Percentiles rank a stretch among this genome's conserved stretches.
phyloP scores from a whole-genome alignment of 352 stramenopile species.

The Globisporangium recalcitrans region DNA sequence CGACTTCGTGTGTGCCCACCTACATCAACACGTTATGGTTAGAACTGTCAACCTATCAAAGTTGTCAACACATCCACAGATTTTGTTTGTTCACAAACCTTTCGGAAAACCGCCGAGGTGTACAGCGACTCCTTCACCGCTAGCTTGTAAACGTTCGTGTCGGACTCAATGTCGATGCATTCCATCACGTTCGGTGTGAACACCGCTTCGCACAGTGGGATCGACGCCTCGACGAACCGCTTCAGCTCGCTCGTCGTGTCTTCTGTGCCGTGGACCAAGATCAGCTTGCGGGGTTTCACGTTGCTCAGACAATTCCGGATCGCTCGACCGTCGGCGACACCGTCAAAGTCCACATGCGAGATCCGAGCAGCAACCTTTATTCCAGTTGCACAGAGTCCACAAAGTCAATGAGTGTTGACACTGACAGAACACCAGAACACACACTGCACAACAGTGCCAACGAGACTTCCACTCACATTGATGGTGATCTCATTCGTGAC shows the following conservation, averaged over 20 bases:
- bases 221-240: slow-evolving; percentile 76
- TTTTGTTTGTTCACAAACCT: slow-evolving; percentile 34
- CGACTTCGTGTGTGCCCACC: slow-evolving; percentile 83
- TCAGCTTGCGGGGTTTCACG: slow-evolving; percentile 86
- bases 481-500: slow-evolving; percentile 64
- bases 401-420: background rate
- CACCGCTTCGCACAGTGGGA: slow-evolving; percentile 80
- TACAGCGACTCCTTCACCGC: slow-evolving; percentile 85
- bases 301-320: slow-evolving; percentile 88
- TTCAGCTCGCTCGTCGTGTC: slow-evolving; percentile 79
- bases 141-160: slow-evolving; percentile 89
- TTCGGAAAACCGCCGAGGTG: slow-evolving; percentile 75
- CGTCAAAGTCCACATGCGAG: slow-evolving; percentile 81
- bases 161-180: slow-evolving; percentile 88
- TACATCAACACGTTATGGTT: slow-evolving; percentile 16
- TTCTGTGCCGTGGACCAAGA: slow-evolving; percentile 81
- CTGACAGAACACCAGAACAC: background rate
- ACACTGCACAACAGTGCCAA: background rate
- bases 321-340: slow-evolving; percentile 72
- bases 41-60: slow-evolving; percentile 1
- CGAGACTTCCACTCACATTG: slow-evolving; percentile 26
- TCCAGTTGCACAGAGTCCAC: background rate
- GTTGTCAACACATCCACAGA: background rate
- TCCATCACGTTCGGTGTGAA: slow-evolving; percentile 86
- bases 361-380: slow-evolving; percentile 67